These are phyloP conservation scores for Candida silvatica DNA, from an alignment of 805 yeast species.

Conservation along the genomic window DNA sequence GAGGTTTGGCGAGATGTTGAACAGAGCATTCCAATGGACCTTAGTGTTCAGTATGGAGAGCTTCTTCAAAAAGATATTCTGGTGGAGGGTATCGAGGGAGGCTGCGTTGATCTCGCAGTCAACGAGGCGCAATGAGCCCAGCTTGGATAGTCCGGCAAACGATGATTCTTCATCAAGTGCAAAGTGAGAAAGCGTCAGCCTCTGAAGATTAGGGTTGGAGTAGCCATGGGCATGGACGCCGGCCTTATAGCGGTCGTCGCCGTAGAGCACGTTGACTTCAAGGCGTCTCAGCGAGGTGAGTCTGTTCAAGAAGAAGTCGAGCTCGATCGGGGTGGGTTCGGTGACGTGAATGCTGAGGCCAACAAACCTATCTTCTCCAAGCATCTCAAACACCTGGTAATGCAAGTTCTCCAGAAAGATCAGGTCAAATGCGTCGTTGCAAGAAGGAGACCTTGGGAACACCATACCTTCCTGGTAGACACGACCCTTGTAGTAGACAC, in stretches of 20 bases:
- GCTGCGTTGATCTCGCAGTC: conserved; percentile 10
- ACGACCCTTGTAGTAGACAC: conserved; percentile 8
- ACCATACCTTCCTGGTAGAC: not conserved
- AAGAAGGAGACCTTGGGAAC: not conserved
- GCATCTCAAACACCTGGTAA: not conserved
- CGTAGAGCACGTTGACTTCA: too few relatives aligned
- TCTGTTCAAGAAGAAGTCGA: not conserved
- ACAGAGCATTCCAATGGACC: conserved; percentile 10
- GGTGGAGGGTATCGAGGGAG: conserved; percentile 7
- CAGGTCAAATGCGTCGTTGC: conserved; percentile 3
- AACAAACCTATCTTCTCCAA: not conserved
- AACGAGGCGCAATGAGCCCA: conserved; percentile 11
- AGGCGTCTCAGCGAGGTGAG: too few relatives aligned
- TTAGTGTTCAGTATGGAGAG: conserved; percentile 14
- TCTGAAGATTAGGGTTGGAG: too few relatives aligned
- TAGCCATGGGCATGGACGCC: too few relatives aligned
- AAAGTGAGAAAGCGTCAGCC: not conserved
- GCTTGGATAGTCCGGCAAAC: too few relatives aligned
- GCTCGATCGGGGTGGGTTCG: not conserved
- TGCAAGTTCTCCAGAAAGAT: conserved; percentile 4
- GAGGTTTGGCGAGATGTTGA: conserved; percentile 12
- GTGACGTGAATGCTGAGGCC: not conserved
- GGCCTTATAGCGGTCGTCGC: too few relatives aligned
- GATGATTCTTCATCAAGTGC: conserved; percentile 3
- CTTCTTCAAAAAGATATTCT: conserved; percentile 4